Evolutionary conservation across 805 yeast species (phyloP).

Genomic region (Cephaloascus albidus): DNA sequence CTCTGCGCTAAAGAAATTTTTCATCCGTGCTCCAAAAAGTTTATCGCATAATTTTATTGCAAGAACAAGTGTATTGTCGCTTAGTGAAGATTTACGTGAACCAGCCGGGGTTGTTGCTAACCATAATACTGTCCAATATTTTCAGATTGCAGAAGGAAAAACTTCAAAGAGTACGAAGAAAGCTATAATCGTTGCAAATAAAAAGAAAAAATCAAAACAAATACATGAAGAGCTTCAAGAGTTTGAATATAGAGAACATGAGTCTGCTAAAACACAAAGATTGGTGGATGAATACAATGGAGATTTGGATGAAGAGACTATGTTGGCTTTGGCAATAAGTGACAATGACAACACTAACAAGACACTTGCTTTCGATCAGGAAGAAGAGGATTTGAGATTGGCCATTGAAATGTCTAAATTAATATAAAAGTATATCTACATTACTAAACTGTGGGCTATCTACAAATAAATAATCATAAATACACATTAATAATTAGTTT

Average conservation of each 20-base stretch:
- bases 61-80: conserved; percentile 7
- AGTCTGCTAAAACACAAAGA: conserved; percentile 10
- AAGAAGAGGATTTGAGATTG: conserved; percentile 19
- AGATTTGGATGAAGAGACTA: conserved; percentile 25
- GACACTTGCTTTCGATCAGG: conserved; percentile 3
- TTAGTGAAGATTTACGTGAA: conserved; percentile 14
- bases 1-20: conserved; percentile 21
- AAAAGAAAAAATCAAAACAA: conserved; percentile 13
- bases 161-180: conserved; percentile 9
- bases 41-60: conserved; percentile 13
- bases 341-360: conserved; percentile 11
- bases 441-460: too few relatives aligned
- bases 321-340: conserved; percentile 33
- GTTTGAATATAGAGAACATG: conserved; percentile 14
- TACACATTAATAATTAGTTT: too few relatives aligned
- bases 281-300: conserved; percentile 41
- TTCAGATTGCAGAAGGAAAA: conserved; percentile 30
- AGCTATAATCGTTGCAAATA: conserved; percentile 11
- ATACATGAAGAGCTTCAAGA: conserved; percentile 21
- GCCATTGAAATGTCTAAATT: conserved; percentile 13
- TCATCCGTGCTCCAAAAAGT: conserved; percentile 18
- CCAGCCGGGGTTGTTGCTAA: conserved; percentile 28
- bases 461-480: too few relatives aligned
- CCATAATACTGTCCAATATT: conserved; percentile 35
- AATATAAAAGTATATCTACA: too few relatives aligned